Percentiles rank a stretch among this genome's conserved stretches.
Evolutionary conservation across 2,329 filamentous ascomycete genomes (phyloP).

Genomic region (Plenodomus lindquistii): DNA sequence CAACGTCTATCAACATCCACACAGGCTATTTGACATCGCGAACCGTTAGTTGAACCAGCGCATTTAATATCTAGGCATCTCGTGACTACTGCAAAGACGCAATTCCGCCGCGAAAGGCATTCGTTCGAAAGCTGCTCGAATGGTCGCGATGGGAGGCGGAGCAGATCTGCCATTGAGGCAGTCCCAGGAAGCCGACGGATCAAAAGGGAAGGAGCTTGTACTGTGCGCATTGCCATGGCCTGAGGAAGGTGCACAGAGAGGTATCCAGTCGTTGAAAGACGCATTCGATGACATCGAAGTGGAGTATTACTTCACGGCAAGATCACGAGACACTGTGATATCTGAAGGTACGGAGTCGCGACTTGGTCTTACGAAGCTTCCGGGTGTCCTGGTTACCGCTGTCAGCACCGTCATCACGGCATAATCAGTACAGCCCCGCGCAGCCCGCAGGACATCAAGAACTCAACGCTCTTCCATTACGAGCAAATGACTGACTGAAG

Average conservation of each 20-base stretch:
- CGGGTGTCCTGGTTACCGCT: background rate
- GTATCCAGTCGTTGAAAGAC: conserved; percentile 29
- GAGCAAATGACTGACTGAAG: background rate
- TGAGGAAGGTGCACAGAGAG: conserved; percentile 22
- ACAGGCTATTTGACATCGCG: background rate
- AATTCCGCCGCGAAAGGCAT: background rate
- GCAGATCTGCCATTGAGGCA: conserved; percentile 24
- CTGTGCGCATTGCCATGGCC: conserved; percentile 50
- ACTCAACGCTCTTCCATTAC: background rate
- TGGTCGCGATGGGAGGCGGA: conserved; percentile 53
- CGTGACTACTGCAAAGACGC: background rate
- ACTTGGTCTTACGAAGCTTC: background rate
- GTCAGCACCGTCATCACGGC: background rate
- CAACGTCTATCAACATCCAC: background rate
- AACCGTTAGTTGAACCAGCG: background rate
- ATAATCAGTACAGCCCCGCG: background rate
- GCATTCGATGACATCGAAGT: conserved; percentile 39
- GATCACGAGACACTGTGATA: conserved; percentile 41
- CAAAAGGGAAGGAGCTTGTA: conserved; percentile 38
- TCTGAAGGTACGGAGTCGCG: conserved; percentile 42
- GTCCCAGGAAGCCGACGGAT: conserved; percentile 17
- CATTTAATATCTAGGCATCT: background rate
- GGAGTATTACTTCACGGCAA: conserved; percentile 36
- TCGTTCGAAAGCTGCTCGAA: conserved; percentile 2
- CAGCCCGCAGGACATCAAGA: background rate